Conservation (phyloP, 768 basidiomycete species). For the Amyloporia xantha region DNA sequence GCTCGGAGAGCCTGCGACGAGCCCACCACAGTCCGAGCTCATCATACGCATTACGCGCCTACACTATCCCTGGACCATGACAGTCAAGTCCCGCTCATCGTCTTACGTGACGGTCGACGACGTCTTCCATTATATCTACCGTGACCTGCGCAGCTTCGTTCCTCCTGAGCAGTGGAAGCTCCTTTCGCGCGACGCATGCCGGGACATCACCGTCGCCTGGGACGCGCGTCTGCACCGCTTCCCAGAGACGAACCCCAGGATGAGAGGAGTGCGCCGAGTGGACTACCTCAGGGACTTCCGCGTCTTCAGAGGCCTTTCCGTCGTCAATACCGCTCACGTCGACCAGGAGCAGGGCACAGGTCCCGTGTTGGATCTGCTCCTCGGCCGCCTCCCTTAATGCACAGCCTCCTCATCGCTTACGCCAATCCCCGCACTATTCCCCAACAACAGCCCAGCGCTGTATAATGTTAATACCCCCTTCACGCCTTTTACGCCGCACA, state of each 20-base stretch:
- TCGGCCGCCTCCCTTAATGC: too few relatives aligned
- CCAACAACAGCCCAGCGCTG: too few relatives aligned
- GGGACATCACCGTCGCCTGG: neutral
- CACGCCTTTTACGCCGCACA: too few relatives aligned
- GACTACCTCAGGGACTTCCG: neutral
- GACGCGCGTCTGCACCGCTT: neutral
- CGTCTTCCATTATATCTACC: neutral
- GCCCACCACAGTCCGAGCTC: neutral
- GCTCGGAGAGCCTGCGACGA: neutral
- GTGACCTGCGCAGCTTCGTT: neutral
- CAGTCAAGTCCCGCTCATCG: neutral
- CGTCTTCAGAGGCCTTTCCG: neutral
- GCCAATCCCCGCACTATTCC: too few relatives aligned
- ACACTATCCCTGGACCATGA: neutral
- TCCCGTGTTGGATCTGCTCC: neutral
- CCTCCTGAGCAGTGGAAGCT: neutral
- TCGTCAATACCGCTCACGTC: neutral
- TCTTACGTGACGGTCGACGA: neutral
- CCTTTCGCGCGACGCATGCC: neutral
- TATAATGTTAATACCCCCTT: too few relatives aligned
- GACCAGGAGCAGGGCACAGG: neutral
- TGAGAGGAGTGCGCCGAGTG: neutral
- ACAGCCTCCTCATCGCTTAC: too few relatives aligned
- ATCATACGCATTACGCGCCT: neutral
- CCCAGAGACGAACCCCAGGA: neutral